phyloP scores from a whole-genome alignment of 176 grass and related monocot genomes.

The Zizania latifolia region DNA sequence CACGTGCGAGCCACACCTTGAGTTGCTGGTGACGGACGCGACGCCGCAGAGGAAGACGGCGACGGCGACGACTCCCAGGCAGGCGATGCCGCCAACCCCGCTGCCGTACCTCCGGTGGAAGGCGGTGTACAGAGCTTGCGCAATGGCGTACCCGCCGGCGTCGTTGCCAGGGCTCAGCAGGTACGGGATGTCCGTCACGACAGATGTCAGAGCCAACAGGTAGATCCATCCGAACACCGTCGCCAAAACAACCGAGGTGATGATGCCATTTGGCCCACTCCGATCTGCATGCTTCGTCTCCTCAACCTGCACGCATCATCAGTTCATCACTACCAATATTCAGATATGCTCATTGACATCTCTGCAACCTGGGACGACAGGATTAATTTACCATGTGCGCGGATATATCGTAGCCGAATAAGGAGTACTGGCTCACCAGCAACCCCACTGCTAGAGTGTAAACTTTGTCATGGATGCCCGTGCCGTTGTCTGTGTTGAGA shows the following conservation, averaged over 20 bases:
- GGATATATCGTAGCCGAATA: slow-evolving; percentile 66
- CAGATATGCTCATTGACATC: background rate
- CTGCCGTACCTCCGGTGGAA: slow-evolving; percentile 45
- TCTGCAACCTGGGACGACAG: background rate
- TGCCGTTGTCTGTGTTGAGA: slow-evolving; percentile 55
- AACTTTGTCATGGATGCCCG: slow-evolving; percentile 40
- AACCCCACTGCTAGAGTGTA: slow-evolving; percentile 65
- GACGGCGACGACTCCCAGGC: slow-evolving; percentile 44
- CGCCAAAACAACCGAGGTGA: slow-evolving; percentile 41
- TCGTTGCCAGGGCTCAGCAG: slow-evolving; percentile 48
- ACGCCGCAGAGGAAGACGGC: slow-evolving; percentile 52
- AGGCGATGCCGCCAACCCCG: slow-evolving; percentile 45
- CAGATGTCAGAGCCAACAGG: slow-evolving; percentile 41
- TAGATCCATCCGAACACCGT: slow-evolving; percentile 54
- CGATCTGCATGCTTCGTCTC: slow-evolving; percentile 68
- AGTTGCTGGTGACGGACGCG: slow-evolving; percentile 43
- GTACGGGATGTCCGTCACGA: slow-evolving; percentile 43
- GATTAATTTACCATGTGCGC: slow-evolving; percentile 58
- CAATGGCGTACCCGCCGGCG: slow-evolving; percentile 65
- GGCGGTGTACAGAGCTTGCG: slow-evolving; percentile 43
- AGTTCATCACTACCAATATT: background rate
- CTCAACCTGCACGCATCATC: slow-evolving; percentile 34
- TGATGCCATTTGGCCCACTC: slow-evolving; percentile 50
- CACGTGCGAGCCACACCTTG: background rate
- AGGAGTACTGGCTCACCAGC: slow-evolving; percentile 65